Conservation (phyloP, 495 filamentous ascomycete species). For the Talaromyces stipitatus region DNA sequence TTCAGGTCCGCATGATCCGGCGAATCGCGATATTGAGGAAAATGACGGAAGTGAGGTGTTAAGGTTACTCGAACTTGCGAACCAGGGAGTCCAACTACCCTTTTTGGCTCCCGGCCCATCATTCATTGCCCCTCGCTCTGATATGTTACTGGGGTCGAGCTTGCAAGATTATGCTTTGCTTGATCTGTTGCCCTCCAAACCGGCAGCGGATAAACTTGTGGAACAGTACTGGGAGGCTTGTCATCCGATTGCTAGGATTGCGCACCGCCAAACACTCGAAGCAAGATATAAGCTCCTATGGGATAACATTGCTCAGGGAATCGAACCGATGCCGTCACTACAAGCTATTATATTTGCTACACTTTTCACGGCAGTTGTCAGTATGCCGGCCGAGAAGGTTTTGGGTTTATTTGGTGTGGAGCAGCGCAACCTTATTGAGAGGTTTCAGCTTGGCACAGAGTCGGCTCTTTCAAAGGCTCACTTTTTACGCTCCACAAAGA, state of each 20-base stretch:
- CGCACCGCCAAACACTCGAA: constrained; percentile 60
- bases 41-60: not conserved
- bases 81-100: not conserved
- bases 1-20: not conserved
- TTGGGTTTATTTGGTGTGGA: constrained; percentile 38
- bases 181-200: constrained; percentile 45
- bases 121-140: constrained; percentile 53
- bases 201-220: constrained; percentile 47
- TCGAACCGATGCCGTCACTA: constrained; percentile 53
- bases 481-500: constrained; percentile 60
- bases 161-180: constrained; percentile 40
- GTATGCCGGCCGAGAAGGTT: constrained; percentile 47
- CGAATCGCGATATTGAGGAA: not conserved
- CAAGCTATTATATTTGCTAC: constrained; percentile 61
- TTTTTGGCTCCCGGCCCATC: constrained; percentile 40
- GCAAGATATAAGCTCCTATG: constrained; percentile 54
- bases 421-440: constrained; percentile 46
- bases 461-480: constrained; percentile 55
- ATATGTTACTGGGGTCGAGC: constrained; percentile 57
- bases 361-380: constrained; percentile 60
- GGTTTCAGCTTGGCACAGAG: constrained; percentile 57
- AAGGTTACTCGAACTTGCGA: constrained; percentile 4
- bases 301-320: constrained; percentile 40
- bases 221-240: constrained; percentile 58
- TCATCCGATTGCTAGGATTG: constrained; percentile 55